Evolutionary conservation across 441 rosid genomes (phyloP).

Genomic region (Daphne laureola): DNA sequence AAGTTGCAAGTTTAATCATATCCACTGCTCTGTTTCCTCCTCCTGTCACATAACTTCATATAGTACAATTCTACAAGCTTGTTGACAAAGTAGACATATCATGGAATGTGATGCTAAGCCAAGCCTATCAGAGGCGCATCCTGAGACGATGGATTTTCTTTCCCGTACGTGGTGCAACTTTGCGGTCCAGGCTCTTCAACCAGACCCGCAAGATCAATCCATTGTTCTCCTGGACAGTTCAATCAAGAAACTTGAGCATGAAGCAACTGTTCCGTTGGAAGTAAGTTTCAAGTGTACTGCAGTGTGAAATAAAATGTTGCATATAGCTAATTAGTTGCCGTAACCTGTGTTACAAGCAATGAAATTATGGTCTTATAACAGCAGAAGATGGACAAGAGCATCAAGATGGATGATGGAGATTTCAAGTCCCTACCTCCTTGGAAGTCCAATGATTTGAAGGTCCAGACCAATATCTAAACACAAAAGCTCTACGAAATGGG

Average conservation of each 20-base stretch:
- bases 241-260: slow-evolving; percentile 34
- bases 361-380: background rate
- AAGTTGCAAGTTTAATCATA: slow-evolving; percentile 18
- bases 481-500: background rate
- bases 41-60: slow-evolving; percentile 6
- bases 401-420: slow-evolving; percentile 54
- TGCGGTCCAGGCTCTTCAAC: slow-evolving; percentile 77
- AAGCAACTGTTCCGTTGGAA: slow-evolving; percentile 27
- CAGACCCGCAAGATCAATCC: slow-evolving; percentile 35
- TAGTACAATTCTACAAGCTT: slow-evolving; percentile 9
- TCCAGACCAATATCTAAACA: slow-evolving; percentile 13
- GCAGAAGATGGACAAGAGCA: slow-evolving; percentile 46
- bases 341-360: slow-evolving; percentile 3
- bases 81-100: slow-evolving; percentile 9
- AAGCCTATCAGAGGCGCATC: slow-evolving; percentile 77
- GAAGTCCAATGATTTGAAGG: slow-evolving; percentile 89
- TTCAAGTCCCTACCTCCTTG: slow-evolving; percentile 65
- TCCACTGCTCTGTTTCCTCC: slow-evolving; percentile 1
- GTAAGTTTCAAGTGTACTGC: slow-evolving; percentile 28
- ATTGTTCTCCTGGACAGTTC: slow-evolving; percentile 47
- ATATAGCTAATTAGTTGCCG: background rate
- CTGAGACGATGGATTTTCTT: slow-evolving; percentile 83
- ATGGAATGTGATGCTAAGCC: slow-evolving; percentile 34
- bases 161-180: slow-evolving; percentile 87
- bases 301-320: too few species aligned